Evolutionary conservation across 1,284 basidiomycete species (phyloP).

Genomic region (Xerocomus cyaneibrunnescens): DNA sequence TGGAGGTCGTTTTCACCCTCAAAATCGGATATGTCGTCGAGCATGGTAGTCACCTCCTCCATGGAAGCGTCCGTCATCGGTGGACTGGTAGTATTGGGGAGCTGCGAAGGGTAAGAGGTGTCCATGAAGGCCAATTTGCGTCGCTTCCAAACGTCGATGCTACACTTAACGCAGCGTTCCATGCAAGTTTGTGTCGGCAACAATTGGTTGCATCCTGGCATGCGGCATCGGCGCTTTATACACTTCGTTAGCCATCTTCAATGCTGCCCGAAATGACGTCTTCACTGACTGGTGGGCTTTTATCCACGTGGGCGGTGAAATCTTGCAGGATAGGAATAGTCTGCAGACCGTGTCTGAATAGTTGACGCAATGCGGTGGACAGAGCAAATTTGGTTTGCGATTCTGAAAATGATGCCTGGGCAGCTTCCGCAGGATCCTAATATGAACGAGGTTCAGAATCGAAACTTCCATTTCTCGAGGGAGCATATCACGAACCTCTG

Average conservation of each 20-base stretch:
- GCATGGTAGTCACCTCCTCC: constrained; percentile 1
- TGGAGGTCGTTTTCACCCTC: not conserved
- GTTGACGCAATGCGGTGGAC: not conserved
- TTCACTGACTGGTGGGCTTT: constrained; percentile 8
- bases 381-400: not conserved
- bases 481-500: constrained; percentile 3
- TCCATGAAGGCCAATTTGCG: constrained; percentile 1
- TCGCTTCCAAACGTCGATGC: constrained; percentile 20
- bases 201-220: constrained; percentile 12
- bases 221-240: constrained; percentile 19
- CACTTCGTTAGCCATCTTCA: not conserved
- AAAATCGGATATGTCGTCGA: not conserved
- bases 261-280: not conserved
- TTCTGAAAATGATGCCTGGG: not conserved
- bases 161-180: constrained; percentile 23
- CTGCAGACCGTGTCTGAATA: constrained; percentile 1
- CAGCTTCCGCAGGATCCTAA: constrained; percentile 3
- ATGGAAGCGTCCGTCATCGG: not conserved
- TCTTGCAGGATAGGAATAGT: constrained; percentile 5
- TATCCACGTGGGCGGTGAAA: not conserved
- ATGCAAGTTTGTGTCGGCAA: constrained; percentile 8
- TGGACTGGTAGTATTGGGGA: not conserved
- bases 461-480: not conserved
- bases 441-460: not conserved
- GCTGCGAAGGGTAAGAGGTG: not conserved